These are phyloP conservation scores for Lentithecium fluviatile DNA, from an alignment of 495 filamentous ascomycete species.

Conservation along the genomic window DNA sequence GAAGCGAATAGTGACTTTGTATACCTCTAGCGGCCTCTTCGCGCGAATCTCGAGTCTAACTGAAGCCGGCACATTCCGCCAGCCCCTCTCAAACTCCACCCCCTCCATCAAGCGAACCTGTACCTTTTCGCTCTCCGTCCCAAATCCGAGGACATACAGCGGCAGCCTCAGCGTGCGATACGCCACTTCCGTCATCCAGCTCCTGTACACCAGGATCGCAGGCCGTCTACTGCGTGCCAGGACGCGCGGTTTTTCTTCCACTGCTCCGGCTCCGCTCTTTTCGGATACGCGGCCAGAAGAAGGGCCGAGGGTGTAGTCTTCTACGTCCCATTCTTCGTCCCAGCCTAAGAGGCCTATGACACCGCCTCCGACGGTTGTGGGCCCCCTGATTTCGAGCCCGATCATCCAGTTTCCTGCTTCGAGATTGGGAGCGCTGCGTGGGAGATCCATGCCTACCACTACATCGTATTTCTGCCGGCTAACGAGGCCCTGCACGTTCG, in stretches of 20 bases:
- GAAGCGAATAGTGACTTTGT: constrained; percentile 65
- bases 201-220: constrained; percentile 65
- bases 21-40: constrained; percentile 62
- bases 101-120: constrained; percentile 68
- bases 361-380: constrained; percentile 20
- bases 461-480: constrained; percentile 64
- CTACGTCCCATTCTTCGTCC: constrained; percentile 22
- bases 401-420: constrained; percentile 89
- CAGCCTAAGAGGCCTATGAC: constrained; percentile 14
- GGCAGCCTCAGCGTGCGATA: constrained; percentile 55
- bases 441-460: constrained; percentile 56
- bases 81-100: constrained; percentile 59
- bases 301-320: background rate
- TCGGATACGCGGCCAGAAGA: no score
- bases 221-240: constrained; percentile 56
- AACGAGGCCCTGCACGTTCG: constrained; percentile 44
- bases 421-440: constrained; percentile 59
- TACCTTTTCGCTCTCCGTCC: constrained; percentile 56
- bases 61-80: constrained; percentile 56
- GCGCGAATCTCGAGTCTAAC: constrained; percentile 65
- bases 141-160: constrained; percentile 59
- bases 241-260: constrained; percentile 25
- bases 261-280: no score
- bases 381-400: constrained; percentile 63
- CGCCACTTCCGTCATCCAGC: constrained; percentile 55